Evolutionary conservation across 2,329 filamentous ascomycete species (phyloP), one percentile per base, ranked within the genome.

Genomic region (Xylariaceae sp.): DNA sequence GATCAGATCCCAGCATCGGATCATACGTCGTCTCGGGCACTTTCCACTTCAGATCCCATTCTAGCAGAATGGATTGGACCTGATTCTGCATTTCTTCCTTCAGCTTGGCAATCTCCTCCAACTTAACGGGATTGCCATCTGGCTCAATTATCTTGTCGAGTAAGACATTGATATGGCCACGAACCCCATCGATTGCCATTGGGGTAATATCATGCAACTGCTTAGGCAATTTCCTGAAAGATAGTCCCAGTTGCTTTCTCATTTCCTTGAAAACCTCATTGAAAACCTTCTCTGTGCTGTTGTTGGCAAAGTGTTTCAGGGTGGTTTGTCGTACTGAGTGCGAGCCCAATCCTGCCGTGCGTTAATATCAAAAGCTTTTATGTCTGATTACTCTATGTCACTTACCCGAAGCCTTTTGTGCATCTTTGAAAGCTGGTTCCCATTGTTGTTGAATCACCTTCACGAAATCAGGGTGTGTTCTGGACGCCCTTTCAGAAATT

Each of bases 131-230:
- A 22, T 36, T 14, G 20, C 36, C 35, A n/a, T 16, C 23, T 2
- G 37, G 23, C 20, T 42, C 37, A 14, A 50, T 29, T 4, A 44
- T 14, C 19, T 47, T 50, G 34, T 44, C 37, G 3, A 50, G 27
- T n/a, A 44, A 27, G 16, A 40, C 11, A 8, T 19, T 10, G 4
- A 47, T 34, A 33, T 45, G 23, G 22, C 39, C 17, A 11, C 21
- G 12, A 23, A 44, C 16, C 17, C 17, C 20, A 2, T 14, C 20
- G 4, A 34, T 19, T 17, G 21, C 12, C 17, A 27, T 11, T 8
- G 3, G 5, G 3, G 36, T 7, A 14, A 38, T 38, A 3, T 3
- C 3, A 14, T 21, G 6, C 19, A 38, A 22, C 12, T 38, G 17
- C 22, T 38, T n/a, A 11, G 19, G 20, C 20, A 38, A 14, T 6